phyloP scores from a whole-genome alignment of 192 early-diverging fungal genomes.

The Borealophlyctis nickersoniae region DNA sequence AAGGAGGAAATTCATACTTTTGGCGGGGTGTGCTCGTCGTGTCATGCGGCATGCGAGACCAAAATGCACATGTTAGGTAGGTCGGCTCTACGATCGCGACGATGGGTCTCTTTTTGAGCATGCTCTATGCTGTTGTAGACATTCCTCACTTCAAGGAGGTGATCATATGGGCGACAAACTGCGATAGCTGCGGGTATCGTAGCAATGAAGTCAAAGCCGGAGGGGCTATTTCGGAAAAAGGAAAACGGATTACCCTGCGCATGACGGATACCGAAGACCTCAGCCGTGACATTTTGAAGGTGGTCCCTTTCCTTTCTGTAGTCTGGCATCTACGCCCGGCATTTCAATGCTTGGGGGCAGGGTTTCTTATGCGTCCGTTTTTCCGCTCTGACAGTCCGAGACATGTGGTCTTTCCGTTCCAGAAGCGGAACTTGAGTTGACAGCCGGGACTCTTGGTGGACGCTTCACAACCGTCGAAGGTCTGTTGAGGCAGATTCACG shows the following conservation, averaged over 20 bases:
- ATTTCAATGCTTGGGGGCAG: too few relatives aligned
- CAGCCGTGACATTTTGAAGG: slow-evolving; percentile 88
- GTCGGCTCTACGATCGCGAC: not conserved
- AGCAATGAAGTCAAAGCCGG: slow-evolving; percentile 95
- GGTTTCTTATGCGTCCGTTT: too few relatives aligned
- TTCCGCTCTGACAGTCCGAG: slow-evolving; percentile 57
- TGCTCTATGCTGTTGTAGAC: slow-evolving; percentile 31
- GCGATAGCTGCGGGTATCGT: slow-evolving; percentile 90
- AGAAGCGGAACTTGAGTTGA: slow-evolving; percentile 83
- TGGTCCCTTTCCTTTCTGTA: slow-evolving; percentile 10
- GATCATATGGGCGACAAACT: slow-evolving; percentile 90
- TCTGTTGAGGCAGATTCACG: slow-evolving; percentile 80
- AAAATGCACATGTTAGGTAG: slow-evolving; percentile 78
- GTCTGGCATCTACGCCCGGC: too few relatives aligned
- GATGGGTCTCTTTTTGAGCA: slow-evolving; percentile 1
- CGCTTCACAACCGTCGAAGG: slow-evolving; percentile 96
- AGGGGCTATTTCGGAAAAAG: slow-evolving; percentile 74
- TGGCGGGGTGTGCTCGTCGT: slow-evolving; percentile 81
- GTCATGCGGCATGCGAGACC: slow-evolving; percentile 72
- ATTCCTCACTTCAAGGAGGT: slow-evolving; percentile 97
- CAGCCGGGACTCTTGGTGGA: slow-evolving; percentile 86
- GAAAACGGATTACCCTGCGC: slow-evolving; percentile 77
- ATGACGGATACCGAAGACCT: slow-evolving; percentile 85
- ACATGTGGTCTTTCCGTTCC: slow-evolving; percentile 88
- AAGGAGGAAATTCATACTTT: slow-evolving; percentile 70